Evolutionary conservation across 495 filamentous ascomycete genomes (phyloP).

Genomic region (Acidomyces sp.): DNA sequence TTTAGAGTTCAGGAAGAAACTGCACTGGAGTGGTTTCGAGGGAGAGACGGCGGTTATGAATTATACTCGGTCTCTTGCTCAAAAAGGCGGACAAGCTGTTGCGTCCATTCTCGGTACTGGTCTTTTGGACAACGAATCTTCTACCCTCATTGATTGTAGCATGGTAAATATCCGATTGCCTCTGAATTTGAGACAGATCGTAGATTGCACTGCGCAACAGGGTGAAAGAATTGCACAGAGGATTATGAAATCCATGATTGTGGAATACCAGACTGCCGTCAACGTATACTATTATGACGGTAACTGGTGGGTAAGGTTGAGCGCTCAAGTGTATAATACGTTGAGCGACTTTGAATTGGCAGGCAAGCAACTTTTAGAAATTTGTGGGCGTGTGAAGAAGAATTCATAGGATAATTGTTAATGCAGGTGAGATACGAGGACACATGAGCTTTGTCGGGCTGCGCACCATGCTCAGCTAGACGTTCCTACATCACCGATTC

Average conservation of each 20-base stretch:
- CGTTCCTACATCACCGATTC: too few relatives aligned
- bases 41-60: constrained; percentile 54
- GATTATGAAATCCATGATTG: not conserved
- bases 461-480: too few relatives aligned
- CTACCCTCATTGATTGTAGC: constrained; percentile 33
- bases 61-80: constrained; percentile 45
- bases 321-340: constrained; percentile 68
- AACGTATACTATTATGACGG: constrained; percentile 41
- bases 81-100: constrained; percentile 42
- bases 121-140: constrained; percentile 39
- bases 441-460: too few relatives aligned
- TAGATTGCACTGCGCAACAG: not conserved
- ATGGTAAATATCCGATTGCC: constrained; percentile 65
- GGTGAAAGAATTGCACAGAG: not conserved
- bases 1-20: constrained; percentile 48
- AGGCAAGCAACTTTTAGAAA: constrained; percentile 42
- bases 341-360: constrained; percentile 60
- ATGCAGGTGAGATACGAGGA: too few relatives aligned
- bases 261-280: not conserved
- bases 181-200: constrained; percentile 28
- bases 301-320: constrained; percentile 53
- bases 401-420: too few relatives aligned
- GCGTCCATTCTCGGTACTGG: constrained; percentile 51
- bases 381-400: constrained; percentile 49
- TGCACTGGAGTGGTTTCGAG: constrained; percentile 50